phyloP scores from a whole-genome alignment of 2,329 filamentous ascomycete species.

The Nannizziopsis barbatae region DNA sequence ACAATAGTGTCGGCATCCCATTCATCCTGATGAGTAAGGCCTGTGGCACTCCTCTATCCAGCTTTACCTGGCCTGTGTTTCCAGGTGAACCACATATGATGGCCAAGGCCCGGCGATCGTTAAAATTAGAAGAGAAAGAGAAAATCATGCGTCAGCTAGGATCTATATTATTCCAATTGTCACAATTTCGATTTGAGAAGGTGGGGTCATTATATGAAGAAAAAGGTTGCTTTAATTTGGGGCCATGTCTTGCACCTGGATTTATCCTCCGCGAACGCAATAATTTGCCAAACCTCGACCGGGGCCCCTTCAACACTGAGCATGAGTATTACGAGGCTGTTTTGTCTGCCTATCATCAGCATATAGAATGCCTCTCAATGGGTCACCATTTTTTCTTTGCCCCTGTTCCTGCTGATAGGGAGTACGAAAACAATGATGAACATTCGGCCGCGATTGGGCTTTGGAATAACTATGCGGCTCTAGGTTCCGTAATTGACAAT shows the following conservation, averaged over 20 bases:
- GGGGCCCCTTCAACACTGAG: conserved; percentile 19
- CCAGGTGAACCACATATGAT: no score
- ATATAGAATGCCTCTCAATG: background rate
- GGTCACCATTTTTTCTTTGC: conserved; percentile 17
- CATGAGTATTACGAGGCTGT: conserved; percentile 18
- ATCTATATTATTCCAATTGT: conserved; percentile 19
- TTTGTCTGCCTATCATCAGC: conserved; percentile 14
- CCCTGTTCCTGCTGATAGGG: conserved; percentile 1
- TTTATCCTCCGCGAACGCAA: conserved; percentile 17
- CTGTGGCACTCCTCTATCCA: conserved; percentile 21
- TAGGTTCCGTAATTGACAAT: conserved; percentile 18
- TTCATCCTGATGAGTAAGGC: conserved; percentile 29
- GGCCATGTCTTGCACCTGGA: conserved; percentile 19
- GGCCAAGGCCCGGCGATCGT: no score
- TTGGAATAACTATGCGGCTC: conserved; percentile 21
- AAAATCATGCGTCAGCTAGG: conserved; percentile 24
- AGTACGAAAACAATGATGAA: conserved; percentile 8
- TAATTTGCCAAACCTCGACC: conserved; percentile 13
- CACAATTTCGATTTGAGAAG: conserved; percentile 20
- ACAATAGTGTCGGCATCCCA: conserved; percentile 25
- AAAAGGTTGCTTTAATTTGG: conserved; percentile 16
- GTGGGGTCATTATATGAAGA: conserved; percentile 24
- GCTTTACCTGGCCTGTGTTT: background rate
- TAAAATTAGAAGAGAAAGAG: conserved; percentile 14
- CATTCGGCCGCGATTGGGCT: conserved; percentile 15